Percentiles rank a stretch among this genome's conserved stretches.
Conservation (phyloP, 345 rosid species). For the Murraya koenigii region DNA sequence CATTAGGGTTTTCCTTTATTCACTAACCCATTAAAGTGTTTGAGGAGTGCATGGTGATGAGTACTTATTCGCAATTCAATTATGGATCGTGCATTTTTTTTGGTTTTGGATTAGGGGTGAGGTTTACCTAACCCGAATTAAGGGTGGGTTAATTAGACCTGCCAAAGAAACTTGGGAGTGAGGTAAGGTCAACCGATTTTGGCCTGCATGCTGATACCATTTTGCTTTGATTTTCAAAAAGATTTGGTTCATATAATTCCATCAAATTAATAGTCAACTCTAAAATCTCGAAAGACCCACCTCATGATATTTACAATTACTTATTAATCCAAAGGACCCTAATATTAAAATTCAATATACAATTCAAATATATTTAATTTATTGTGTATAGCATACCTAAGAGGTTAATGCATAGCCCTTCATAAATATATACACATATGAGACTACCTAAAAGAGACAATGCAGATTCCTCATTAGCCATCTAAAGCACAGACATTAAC, state of each 20-base stretch:
- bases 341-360: too few species aligned
- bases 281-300: constrained; percentile 15
- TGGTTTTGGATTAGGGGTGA: neutral
- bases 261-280: constrained; percentile 12
- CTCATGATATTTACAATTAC: neutral
- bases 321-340: neutral
- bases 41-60: neutral
- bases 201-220: constrained; percentile 14
- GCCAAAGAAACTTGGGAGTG: constrained; percentile 21
- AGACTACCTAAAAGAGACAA: constrained; percentile 14
- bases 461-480: neutral
- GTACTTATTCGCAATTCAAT: neutral
- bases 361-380: neutral
- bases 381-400: neutral
- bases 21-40: neutral
- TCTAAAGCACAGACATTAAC: neutral
- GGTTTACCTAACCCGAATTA: constrained; percentile 7
- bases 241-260: constrained; percentile 16
- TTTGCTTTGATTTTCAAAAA: constrained; percentile 12
- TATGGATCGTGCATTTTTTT: neutral
- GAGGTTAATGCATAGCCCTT: neutral
- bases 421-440: neutral
- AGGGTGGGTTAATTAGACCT: neutral
- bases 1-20: neutral
- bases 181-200: constrained; percentile 30